Evolutionary conservation across 495 filamentous ascomycete species (phyloP), one percentile per base, ranked within the genome.

Genomic region (Talaromyces stipitatus): DNA sequence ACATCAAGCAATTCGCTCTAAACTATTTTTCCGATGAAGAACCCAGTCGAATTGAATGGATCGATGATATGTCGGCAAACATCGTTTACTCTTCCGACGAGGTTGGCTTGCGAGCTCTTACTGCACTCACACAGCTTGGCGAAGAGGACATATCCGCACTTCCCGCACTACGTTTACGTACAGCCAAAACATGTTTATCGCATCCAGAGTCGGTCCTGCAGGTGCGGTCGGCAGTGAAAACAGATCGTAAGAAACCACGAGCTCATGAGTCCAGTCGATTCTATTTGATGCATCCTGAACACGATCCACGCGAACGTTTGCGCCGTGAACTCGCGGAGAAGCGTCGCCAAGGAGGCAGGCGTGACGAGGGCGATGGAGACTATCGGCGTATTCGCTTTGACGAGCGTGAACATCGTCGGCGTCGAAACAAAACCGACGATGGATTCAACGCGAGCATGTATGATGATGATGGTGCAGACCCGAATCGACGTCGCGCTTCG

Each of bases 61-160:
- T 98, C 59, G 88, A 98, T 63, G 94, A 98, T 67, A 87, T 82
- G 16, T 94, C 91, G 0, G 90, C 90, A 58, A 97, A 96, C 61
- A 67, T 96, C 29, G 65, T 92, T 43, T 98, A 91, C 75, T 75
- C 78, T 26, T 80, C 77, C 23, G 70, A 86, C 18, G 82, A 85
- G n/a, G 65, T 78, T n/a, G 92, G 92, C 0, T 62, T 78, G 2
- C 76, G 82, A 50, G 92, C 91, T 12, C 79, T 98, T n/a, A 64
- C 73, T 41, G 80, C 84, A 4, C 78, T 97, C 47, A 77, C 73
- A 3, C 69, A 78, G 55, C 61, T 68, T 32, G 55, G 58, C 28
- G 67, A 71, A 51, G 67, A 74, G 60, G 67, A 72, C 54, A 60
- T 65, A 26, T 64, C 68, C 4, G 68, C 51, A 57, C 72, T 70